Base-by-base conservation (phyloP, 352 stramenopile genomes). In the Aphanomyces cochlioides region DNA sequence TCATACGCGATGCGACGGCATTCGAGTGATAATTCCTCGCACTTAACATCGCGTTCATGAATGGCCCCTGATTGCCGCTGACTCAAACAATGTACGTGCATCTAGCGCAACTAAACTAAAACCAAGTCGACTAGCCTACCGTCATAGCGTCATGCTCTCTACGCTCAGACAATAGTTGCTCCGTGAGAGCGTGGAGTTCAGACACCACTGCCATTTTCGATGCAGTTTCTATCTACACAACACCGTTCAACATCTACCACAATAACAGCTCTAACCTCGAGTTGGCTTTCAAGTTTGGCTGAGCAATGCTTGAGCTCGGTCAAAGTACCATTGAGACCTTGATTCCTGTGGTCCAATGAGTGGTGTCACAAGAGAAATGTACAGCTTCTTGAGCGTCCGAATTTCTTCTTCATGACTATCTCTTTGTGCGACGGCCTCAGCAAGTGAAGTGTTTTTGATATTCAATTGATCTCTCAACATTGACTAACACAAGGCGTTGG, bases 21-120 rank as follows among this genome's bases (percentile, higher is more conserved):
- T 28, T 45, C 19, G 15, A 63, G 64, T 47, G 53, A 36, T 10
- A 70, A 39, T 19, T 21, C 43, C 21, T 50, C 6, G n/a, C 48
- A 56, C 54, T 47, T 50, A 45, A 70, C 41, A 41, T 70, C 64
- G 15, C 19, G 53, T 12, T 70, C 64, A 13, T 50, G 64, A 17
- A 70, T 21, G 5, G 19, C 64, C 61, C 5, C 4, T 7, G n/a
- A 36, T 10, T 67, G 47, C 34, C 8, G 21, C 41, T 67, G 28
- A 59, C 28, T 40, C 15, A 45, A 28, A 10, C 1, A 15, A 40
- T 69, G 21, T 41, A 8, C 3, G 56, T 53, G 50, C 63, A 54
- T 69, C 48, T 50, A 50, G 4, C 7, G n/a, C 0, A 12, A 6
- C 8, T 17, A 43, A 17, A 56, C 5, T 19, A 2, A 45, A 37